Conservation (phyloP, 345 rosid genomes). For the Heritiera littoralis region DNA sequence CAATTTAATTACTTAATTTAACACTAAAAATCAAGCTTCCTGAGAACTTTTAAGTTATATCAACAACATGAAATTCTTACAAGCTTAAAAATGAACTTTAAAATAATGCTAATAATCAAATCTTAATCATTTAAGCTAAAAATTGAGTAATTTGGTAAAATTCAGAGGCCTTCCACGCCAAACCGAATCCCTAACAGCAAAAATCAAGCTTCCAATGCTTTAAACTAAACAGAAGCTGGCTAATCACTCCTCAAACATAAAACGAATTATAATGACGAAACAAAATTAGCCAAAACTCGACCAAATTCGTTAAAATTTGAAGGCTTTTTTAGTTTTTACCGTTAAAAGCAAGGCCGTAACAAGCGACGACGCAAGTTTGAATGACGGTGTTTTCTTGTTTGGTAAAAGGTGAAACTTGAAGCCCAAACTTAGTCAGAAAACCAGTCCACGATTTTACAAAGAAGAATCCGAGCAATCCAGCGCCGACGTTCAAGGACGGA, state of each 20-base stretch:
- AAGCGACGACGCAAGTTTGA: slow-evolving; percentile 96
- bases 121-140: slow-evolving; percentile 6
- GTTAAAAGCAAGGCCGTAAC: slow-evolving; percentile 91
- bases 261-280: background rate
- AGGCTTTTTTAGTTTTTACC: slow-evolving; percentile 32
- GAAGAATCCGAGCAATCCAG: slow-evolving; percentile 92
- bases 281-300: background rate
- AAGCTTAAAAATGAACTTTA: background rate
- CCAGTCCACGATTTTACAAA: slow-evolving; percentile 90
- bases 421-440: slow-evolving; percentile 58
- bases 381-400: slow-evolving; percentile 93
- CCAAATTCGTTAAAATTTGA: background rate
- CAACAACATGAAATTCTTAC: background rate
- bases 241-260: background rate
- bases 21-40: background rate
- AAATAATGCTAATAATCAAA: background rate
- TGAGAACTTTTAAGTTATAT: background rate
- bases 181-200: background rate
- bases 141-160: background rate
- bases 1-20: background rate
- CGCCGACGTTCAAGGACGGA: slow-evolving; percentile 89
- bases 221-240: background rate
- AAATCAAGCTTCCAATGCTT: background rate
- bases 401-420: slow-evolving; percentile 65
- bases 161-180: background rate